A percentile compares a stretch with the other conserved stretches of the same genome.
phyloP scores from a whole-genome alignment of 805 yeast species.

The Teunomyces funiuensis region DNA sequence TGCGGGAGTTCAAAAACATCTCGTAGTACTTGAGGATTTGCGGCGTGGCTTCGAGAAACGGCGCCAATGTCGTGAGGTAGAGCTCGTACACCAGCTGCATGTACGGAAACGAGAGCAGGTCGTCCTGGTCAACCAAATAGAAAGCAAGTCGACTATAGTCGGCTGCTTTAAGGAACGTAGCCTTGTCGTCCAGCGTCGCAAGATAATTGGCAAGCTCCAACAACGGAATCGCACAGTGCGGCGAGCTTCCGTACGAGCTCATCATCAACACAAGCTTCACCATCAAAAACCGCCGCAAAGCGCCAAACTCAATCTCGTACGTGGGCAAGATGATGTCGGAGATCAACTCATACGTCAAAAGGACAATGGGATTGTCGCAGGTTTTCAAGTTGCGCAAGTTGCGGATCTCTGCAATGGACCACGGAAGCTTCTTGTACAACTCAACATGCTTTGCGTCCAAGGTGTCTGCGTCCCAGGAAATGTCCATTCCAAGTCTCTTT shows the following conservation, averaged over 20 bases:
- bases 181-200: constrained; percentile 25
- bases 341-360: constrained; percentile 41
- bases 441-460: constrained; percentile 18
- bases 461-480: constrained; percentile 26
- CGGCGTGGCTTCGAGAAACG: constrained; percentile 39
- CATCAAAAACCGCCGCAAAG: constrained; percentile 30
- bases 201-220: constrained; percentile 38
- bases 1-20: constrained; percentile 13
- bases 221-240: constrained; percentile 39
- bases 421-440: constrained; percentile 32
- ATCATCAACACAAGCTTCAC: constrained; percentile 34
- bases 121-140: constrained; percentile 31
- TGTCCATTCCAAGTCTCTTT: constrained; percentile 33
- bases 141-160: constrained; percentile 45
- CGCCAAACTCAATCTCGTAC: constrained; percentile 22
- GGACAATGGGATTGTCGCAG: constrained; percentile 25
- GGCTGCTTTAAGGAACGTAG: constrained; percentile 34
- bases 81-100: constrained; percentile 41
- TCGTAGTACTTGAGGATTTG: constrained; percentile 31
- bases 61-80: constrained; percentile 43
- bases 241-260: constrained; percentile 39
- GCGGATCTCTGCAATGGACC: constrained; percentile 39
- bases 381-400: constrained; percentile 20
- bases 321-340: constrained; percentile 38
- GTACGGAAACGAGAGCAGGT: constrained; percentile 32